Evolutionary conservation across 768 basidiomycete species (phyloP).

Genomic region (Tubosaeta sp.): DNA sequence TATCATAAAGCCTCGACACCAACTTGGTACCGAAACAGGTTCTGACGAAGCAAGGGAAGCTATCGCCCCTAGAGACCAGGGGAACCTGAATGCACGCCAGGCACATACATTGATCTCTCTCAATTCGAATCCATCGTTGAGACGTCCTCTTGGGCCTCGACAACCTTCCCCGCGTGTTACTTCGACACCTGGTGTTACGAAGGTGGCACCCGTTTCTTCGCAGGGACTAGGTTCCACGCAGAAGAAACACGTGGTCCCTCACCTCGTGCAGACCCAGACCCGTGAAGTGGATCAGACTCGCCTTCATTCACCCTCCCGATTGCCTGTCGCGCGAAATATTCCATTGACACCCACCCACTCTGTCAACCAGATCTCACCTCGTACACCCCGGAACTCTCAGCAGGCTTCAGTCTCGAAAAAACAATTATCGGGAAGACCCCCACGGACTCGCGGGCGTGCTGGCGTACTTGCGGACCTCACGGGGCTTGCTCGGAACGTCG

Average conservation of each 20-base stretch:
- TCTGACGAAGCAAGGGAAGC: background rate
- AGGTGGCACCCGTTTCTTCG: slow-evolving; percentile 1
- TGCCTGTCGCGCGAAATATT: background rate
- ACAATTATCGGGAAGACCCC: slow-evolving; percentile 27
- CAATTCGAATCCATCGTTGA: slow-evolving; percentile 22
- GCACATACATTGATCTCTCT: slow-evolving; percentile 16
- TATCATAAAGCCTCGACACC: slow-evolving; percentile 11
- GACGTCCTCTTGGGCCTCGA: slow-evolving; percentile 21
- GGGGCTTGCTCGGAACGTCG: slow-evolving; percentile 31
- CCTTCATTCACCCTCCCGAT: background rate
- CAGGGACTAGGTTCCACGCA: background rate
- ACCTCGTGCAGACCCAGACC: background rate
- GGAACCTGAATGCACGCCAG: background rate
- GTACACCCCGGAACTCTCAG: slow-evolving; percentile 14
- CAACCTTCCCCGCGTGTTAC: slow-evolving; percentile 15
- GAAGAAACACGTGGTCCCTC: slow-evolving; percentile 5
- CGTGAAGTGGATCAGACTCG: slow-evolving; percentile 12
- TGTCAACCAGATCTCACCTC: slow-evolving; percentile 14
- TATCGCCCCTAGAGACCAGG: background rate
- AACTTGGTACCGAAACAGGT: slow-evolving; percentile 9
- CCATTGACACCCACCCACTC: slow-evolving; percentile 6
- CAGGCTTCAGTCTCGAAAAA: slow-evolving; percentile 10
- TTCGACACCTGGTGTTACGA: background rate
- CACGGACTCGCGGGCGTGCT: slow-evolving; percentile 23
- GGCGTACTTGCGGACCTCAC: slow-evolving; percentile 41